phyloP scores from a whole-genome alignment of 1,284 basidiomycete species.

The Leccinum ponderosum region DNA sequence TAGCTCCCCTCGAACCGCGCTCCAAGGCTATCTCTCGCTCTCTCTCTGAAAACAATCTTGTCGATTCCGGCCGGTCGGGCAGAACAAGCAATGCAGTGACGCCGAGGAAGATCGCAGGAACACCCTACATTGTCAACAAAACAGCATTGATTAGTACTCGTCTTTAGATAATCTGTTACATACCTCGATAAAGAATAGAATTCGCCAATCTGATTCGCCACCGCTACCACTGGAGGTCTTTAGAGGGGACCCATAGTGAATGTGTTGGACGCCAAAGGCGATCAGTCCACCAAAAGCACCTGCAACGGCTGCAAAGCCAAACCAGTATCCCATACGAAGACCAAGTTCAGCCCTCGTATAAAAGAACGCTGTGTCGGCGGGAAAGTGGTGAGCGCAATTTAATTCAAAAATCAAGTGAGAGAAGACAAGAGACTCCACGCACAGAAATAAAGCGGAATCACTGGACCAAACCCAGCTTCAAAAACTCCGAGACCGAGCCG shows the following conservation, averaged over 20 bases:
- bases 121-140: conserved; percentile 42
- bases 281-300: conserved; percentile 80
- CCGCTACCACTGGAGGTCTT: conserved; percentile 24
- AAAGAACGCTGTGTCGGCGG: conserved; percentile 54
- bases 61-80: conserved; percentile 78
- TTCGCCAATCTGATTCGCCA: conserved; percentile 51
- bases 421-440: conserved; percentile 22
- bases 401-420: background rate
- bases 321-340: conserved; percentile 75
- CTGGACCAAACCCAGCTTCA: conserved; percentile 74
- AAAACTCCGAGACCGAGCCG: conserved; percentile 68
- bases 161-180: background rate
- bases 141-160: background rate
- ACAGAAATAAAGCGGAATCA: conserved; percentile 77
- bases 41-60: conserved; percentile 62
- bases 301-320: conserved; percentile 76
- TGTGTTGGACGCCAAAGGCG: conserved; percentile 70
- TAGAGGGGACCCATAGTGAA: conserved; percentile 34
- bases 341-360: conserved; percentile 75
- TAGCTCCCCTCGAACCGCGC: conserved; percentile 69
- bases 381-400: background rate
- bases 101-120: conserved; percentile 73
- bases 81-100: conserved; percentile 64
- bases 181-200: conserved; percentile 82
- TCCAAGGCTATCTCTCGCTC: conserved; percentile 74